A percentile compares a stretch with the other conserved stretches of the same genome.
phyloP scores from a whole-genome alignment of 228 moss, liverwort and hornwort genomes.

The Sphagnum fallax region DNA sequence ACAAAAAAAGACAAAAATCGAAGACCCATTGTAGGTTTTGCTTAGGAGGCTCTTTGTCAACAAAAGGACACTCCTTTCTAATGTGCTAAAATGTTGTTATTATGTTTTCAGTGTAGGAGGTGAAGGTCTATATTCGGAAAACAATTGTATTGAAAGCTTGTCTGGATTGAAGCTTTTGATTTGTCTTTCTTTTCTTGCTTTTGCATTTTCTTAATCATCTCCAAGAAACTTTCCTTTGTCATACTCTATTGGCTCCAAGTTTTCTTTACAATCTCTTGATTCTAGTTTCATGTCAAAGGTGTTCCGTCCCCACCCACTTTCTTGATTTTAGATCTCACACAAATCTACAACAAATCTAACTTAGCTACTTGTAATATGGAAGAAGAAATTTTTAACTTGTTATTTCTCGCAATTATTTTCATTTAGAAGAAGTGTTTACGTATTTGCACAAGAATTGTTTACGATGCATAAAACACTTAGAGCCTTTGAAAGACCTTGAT shows the following conservation, averaged over 20 bases:
- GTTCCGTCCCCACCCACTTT: neutral
- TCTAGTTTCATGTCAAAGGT: neutral
- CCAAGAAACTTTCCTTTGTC: neutral
- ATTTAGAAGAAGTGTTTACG: conserved; percentile 1
- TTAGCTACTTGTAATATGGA: too few relatives aligned
- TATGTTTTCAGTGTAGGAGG: conserved; percentile 24
- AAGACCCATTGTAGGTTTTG: too few relatives aligned
- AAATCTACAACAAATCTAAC: too few relatives aligned
- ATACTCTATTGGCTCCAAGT: neutral
- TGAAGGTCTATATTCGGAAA: conserved; percentile 57
- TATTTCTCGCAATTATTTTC: neutral
- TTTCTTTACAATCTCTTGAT: neutral
- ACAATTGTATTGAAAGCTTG: conserved; percentile 69
- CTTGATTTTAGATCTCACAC: neutral
- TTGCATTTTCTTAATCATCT: neutral
- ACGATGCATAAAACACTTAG: conserved; percentile 42
- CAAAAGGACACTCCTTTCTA: neutral
- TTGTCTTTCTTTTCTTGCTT: conserved; percentile 3
- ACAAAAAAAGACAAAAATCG: too few relatives aligned
- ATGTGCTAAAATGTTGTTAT: neutral
- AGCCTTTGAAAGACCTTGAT: conserved; percentile 37
- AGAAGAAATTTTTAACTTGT: neutral
- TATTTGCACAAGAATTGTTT: conserved; percentile 55
- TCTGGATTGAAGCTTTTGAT: conserved; percentile 41
- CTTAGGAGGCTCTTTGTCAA: too few relatives aligned